Evolutionary conservation across 345 rosid species (phyloP).

Genomic region (Citrus reticulata): DNA sequence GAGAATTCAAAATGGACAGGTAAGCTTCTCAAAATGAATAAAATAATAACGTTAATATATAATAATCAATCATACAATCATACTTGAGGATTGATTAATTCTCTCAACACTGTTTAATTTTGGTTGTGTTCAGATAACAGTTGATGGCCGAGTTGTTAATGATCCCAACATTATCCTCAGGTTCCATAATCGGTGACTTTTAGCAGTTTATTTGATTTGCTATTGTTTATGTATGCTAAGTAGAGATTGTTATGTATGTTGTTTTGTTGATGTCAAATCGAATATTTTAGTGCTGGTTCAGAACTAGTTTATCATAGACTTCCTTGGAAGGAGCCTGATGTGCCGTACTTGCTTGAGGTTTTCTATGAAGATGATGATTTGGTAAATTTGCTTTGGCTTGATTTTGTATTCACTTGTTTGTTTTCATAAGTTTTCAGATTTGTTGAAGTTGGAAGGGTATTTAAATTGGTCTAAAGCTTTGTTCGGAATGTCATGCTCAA

Average conservation of each 20-base stretch:
- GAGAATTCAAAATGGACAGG: conserved; percentile 85
- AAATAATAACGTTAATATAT: background rate
- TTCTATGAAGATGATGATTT: conserved; percentile 69
- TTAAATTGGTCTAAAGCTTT: background rate
- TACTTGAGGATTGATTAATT: background rate
- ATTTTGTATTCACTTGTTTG: background rate
- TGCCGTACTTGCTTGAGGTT: conserved; percentile 48
- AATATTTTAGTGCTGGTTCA: conserved; percentile 46
- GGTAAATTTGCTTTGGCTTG: conserved; percentile 33
- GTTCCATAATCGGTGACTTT: conserved; percentile 22
- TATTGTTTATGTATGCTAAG: background rate
- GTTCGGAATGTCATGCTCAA: background rate
- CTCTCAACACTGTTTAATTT: background rate
- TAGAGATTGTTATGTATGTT: background rate
- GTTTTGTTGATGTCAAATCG: background rate
- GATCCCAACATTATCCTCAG: conserved; percentile 55
- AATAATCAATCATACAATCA: background rate
- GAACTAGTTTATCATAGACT: conserved; percentile 69
- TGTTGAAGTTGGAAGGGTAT: background rate
- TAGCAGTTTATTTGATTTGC: background rate
- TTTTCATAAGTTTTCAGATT: background rate
- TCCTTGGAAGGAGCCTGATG: conserved; percentile 90
- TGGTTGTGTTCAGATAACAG: conserved; percentile 47
- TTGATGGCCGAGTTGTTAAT: conserved; percentile 53
- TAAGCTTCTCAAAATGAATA: conserved; percentile 13